Base-by-base conservation (phyloP, 768 basidiomycete genomes). In the Imleria badia region DNA sequence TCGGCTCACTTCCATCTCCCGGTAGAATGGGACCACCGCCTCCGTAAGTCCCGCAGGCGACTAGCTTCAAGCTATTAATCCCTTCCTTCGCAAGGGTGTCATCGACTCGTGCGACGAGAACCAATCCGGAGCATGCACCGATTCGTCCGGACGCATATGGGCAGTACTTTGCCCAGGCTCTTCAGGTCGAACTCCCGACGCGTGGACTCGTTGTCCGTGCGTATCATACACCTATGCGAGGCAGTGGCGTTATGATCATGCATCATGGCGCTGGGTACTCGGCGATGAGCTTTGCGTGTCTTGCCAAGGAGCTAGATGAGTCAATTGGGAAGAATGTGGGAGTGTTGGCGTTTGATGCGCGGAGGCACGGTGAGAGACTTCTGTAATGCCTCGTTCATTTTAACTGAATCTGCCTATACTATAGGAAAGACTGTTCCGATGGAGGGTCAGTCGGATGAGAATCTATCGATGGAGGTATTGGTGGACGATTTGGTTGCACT, bases 211-310 rank as follows among this genome's bases (percentile, higher is more conserved):
- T 88, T 45, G 82, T 85, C 61, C 79, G 95, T 30, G 87, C 85
- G 11, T 97, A 98, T 72, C 90, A 95, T 67, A 89, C 91, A 0
- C 81, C 88, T 2, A 84, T 94, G 2, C 58, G 52, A 19, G 63
- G 60, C 1, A 78, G 77, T 17, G 86, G 88, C 0, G 83, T 96
- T 4, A 81, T 98, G 68, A 80, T 98, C 6, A 95, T 91, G 72
- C 94, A 97, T 64, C 96, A 99, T 62, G 97, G 97, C 1, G 96
- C 93, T 0, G 97, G 97, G 14, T 93, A 93, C 66, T 87, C 88
- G 0, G 97, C 85, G 0, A 75, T 98, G 56, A 91, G 84, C 59
- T 99, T 96, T 69, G 94, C 97, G 3, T 87, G 85, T 63, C 78
- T 97, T 53, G 93, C 95, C n/a, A 87, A 86, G 70, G 87, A 91